Conservation (phyloP, 345 rosid species). For the Adansonia digitata region DNA sequence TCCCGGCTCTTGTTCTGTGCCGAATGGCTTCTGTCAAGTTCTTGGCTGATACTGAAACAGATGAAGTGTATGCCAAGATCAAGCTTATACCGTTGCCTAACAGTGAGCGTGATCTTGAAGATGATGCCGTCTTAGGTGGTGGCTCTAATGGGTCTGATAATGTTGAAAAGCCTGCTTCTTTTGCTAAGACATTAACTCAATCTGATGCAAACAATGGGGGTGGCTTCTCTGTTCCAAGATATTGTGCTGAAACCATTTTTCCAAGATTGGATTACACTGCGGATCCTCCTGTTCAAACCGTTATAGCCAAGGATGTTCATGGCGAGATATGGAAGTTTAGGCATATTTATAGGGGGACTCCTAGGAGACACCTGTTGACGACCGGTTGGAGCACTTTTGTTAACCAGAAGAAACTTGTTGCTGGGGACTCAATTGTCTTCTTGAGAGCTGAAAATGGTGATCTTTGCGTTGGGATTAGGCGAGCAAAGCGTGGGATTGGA, state of each 20-base stretch:
- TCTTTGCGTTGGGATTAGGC: conserved; percentile 75
- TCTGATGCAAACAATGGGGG: conserved; percentile 99
- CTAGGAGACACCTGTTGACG: conserved; percentile 83
- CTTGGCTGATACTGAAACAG: conserved; percentile 79
- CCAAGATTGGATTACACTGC: conserved; percentile 74
- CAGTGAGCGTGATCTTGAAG: conserved; percentile 27
- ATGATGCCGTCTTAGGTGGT: conserved; percentile 27
- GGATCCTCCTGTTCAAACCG: conserved; percentile 92
- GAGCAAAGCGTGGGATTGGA: conserved; percentile 63
- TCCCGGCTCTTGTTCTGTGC: conserved; percentile 61
- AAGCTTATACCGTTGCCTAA: conserved; percentile 46
- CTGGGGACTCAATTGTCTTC: conserved; percentile 90
- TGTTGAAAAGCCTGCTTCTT: conserved; percentile 73
- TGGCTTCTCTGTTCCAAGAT: conserved; percentile 93
- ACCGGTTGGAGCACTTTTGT: conserved; percentile 98
- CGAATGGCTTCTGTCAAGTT: conserved; percentile 58
- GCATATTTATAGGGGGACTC: conserved; percentile 94
- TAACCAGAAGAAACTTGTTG: conserved; percentile 87
- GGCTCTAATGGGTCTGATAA: conserved; percentile 22
- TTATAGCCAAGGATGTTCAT: conserved; percentile 80
- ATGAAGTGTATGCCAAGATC: conserved; percentile 74
- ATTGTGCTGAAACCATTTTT: conserved; percentile 94
- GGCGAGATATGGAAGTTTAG: conserved; percentile 91
- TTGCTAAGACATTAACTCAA: conserved; percentile 87
- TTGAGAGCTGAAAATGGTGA: conserved; percentile 78